Base-by-base conservation (phyloP, 1,284 basidiomycete species). In the Trametes hirsuta region DNA sequence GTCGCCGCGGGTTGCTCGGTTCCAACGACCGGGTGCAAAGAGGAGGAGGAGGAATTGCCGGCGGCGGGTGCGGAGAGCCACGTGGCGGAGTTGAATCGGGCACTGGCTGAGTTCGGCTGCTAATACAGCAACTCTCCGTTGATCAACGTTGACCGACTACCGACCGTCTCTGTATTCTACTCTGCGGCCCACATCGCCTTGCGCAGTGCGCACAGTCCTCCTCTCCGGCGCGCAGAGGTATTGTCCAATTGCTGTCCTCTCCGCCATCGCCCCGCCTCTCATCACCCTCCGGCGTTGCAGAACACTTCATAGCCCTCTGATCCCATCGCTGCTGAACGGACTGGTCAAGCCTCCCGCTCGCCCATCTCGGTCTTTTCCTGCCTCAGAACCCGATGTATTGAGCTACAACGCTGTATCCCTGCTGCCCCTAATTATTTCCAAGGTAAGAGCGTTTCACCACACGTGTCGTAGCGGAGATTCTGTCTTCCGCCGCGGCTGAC, bases 121-220 rank as follows among this genome's bases (percentile, higher is more conserved):
- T 22, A 6, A 41, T 46, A 11, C 15, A 36, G 25, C 47, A 3
- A 12, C 21, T 24, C 44, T 45, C 44, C 6, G 36, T 22, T 39
- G 48, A 39, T 39, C 48, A 50, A 35, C 48, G 35, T 53, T 53
- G 14, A 37, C 35, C 30, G 52, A 39, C 25, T 47, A 39, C 49
- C 37, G 24, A 42, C 45, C 42, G 24, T 44, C 47, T 46, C 62
- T 66, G 63, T 67, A 65, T 65, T 66, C 65, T 64, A 63, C 53
- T 45, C 53, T 48, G 47, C 36, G 42, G 18, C 47, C 35, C 34
- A 30, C 59, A 59, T 65, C 45, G 60, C 64, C 50, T 53, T 50
- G 68, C 66, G 68, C 66, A 66, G 68, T 47, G 68, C 66, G 66
- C 68, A 66, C 39, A 24, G 35, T 48, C 53, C 49, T 24, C 39